phyloP scores from a whole-genome alignment of 2,329 filamentous ascomycete species.

The Cytospora chrysosperma region DNA sequence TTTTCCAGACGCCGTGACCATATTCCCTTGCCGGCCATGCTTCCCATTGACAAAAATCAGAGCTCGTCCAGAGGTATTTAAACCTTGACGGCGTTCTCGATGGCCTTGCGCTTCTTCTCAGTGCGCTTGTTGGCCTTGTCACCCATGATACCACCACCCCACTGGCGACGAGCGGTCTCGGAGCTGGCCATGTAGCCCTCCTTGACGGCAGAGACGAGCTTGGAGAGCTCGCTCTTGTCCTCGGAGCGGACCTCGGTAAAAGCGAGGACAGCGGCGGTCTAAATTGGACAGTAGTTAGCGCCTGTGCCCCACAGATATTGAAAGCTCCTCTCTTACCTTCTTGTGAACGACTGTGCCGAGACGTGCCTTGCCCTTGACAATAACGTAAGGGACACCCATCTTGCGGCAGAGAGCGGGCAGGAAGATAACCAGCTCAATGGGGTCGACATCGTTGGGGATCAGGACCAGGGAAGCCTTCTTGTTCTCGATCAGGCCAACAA shows the following conservation, averaged over 20 bases:
- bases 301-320: neutral
- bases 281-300: constrained; percentile 23
- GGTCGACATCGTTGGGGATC: constrained; percentile 99
- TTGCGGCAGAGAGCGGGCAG: constrained; percentile 98
- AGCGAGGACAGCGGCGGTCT: constrained; percentile 95
- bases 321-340: constrained; percentile 63
- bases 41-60: constrained; percentile 27
- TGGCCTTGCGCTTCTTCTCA: constrained; percentile 89
- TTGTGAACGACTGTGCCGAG: constrained; percentile 99
- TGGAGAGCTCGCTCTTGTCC: constrained; percentile 97
- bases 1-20: constrained; percentile 36
- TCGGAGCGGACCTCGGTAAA: constrained; percentile 95
- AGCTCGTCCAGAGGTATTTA: constrained; percentile 48
- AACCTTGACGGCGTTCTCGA: constrained; percentile 96
- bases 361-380: constrained; percentile 99
- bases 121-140: constrained; percentile 80
- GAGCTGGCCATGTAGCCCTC: constrained; percentile 96
- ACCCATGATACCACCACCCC: constrained; percentile 99
- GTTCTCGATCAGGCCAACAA: constrained; percentile 95
- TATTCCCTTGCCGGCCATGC: constrained; percentile 23
- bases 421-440: constrained; percentile 99
- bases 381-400: constrained; percentile 99
- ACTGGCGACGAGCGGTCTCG: constrained; percentile 86
- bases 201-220: constrained; percentile 95
- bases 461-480: constrained; percentile 99